Base-by-base conservation (phyloP, 352 stramenopile species). In the Globisporangium uncinulatum region DNA sequence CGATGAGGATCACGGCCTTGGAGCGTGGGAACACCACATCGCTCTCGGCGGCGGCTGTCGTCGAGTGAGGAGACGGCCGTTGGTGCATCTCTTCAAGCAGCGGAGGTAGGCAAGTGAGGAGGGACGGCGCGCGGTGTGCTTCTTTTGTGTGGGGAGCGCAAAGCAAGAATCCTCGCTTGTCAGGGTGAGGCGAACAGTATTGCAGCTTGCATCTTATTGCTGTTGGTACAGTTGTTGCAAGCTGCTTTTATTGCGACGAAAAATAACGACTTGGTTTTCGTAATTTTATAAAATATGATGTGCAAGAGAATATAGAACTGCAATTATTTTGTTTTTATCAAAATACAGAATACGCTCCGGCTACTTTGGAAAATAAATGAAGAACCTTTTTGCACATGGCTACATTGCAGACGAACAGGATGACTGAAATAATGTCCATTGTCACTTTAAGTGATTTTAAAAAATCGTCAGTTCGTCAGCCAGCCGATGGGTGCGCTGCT, bases 1-100 rank as follows among this genome's bases (percentile, higher is more conserved):
- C 86, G 57, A 95, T 87, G 57, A 95, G 78, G 56, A 95, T 87
- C 60, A 95, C 80, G 51, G 86, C 86, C 65, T 94, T 95, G 48
- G 82, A 90, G 37, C 68, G 68, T 44, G 83, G 83, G 66, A 93
- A 95, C 48, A 62, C 66, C 45, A 70, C 57, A 37, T 82, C 74
- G n/a, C 78, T 68, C 14, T 65, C 59, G 10, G 34, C n/a, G n/a
- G 43, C 43, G 34, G 7, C 34, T 13, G 34, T 3, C 17, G 43
- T 31, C 43, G 43, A 20, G n/a, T 48, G 43, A 13, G 34, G 42
- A 21, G 42, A n/a, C 43, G 42, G 50, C 4, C 43, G 51, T 46
- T 59, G 51, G 43, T 59, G 46, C 51, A 55, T 64, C 15, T 14
- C 43, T 13, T 1, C 14, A 17, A 6, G 36, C 17, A 29, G 24